Evolutionary conservation across 257 asterid genomes (phyloP).

Genomic region (Ehretia macrophylla): DNA sequence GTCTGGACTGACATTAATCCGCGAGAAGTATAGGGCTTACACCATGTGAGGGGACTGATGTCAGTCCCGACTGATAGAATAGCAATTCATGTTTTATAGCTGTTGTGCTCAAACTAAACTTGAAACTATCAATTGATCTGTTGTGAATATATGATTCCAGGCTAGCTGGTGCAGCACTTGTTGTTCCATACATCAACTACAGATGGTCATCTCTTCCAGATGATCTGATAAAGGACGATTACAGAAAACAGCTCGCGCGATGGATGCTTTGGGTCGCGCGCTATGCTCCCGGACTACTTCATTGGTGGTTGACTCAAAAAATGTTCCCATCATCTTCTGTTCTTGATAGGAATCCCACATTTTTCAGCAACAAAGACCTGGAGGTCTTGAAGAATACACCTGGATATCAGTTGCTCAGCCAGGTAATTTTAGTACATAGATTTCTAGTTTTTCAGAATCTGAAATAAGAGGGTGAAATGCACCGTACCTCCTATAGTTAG

Average conservation of each 20-base stretch:
- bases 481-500: too few species aligned
- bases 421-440: slow-evolving; percentile 33
- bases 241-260: slow-evolving; percentile 58
- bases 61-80: too few species aligned
- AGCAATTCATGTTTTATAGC: too few species aligned
- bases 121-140: not conserved
- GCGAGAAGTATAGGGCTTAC: too few species aligned
- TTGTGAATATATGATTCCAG: slow-evolving; percentile 29
- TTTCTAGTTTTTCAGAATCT: too few species aligned
- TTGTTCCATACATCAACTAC: slow-evolving; percentile 78
- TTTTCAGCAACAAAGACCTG: slow-evolving; percentile 64
- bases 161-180: slow-evolving; percentile 78
- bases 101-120: too few species aligned
- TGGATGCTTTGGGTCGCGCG: slow-evolving; percentile 50
- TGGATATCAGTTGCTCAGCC: slow-evolving; percentile 67
- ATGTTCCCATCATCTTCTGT: slow-evolving; percentile 76
- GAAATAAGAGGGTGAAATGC: too few species aligned
- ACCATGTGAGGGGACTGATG: too few species aligned
- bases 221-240: slow-evolving; percentile 60
- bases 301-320: slow-evolving; percentile 91
- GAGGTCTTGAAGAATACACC: slow-evolving; percentile 77
- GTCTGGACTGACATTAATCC: too few species aligned
- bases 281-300: slow-evolving; percentile 53
- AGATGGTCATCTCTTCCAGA: slow-evolving; percentile 80
- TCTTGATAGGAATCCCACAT: slow-evolving; percentile 71